phyloP scores from a whole-genome alignment of 352 stramenopile genomes.

The Globisporangium cederbergense region DNA sequence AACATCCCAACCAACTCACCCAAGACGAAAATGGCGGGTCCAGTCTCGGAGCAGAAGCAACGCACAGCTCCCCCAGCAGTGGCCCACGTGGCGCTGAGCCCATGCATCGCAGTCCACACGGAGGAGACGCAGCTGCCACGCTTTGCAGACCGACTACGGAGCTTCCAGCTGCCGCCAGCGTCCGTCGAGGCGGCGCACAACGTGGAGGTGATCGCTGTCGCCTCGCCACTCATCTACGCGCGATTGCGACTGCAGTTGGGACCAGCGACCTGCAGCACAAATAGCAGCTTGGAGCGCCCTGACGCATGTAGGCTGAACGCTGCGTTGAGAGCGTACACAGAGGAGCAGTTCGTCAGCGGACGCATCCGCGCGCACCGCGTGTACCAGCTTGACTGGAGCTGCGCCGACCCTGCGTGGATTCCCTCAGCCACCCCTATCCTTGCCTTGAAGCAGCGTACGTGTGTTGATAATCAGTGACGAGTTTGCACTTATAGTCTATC shows the following conservation, averaged over 20 bases:
- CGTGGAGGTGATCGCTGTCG: conserved; percentile 10
- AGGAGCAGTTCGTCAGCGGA: conserved; percentile 18
- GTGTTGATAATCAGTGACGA: neutral
- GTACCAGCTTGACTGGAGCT: conserved; percentile 46
- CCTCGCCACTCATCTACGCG: conserved; percentile 19
- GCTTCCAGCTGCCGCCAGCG: neutral
- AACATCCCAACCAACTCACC: neutral
- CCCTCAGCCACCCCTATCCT: conserved; percentile 5
- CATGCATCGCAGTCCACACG: conserved; percentile 27
- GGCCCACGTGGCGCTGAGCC: neutral
- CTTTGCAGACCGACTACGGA: conserved; percentile 17
- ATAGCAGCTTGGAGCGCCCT: neutral
- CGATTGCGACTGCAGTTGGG: neutral
- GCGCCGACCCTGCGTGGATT: conserved; percentile 44
- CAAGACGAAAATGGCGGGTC: neutral
- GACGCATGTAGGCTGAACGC: conserved; percentile 2
- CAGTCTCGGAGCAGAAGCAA: neutral
- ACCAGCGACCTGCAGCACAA: too few species aligned
- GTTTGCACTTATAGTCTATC: neutral
- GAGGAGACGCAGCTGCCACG: conserved; percentile 30
- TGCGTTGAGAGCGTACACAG: neutral
- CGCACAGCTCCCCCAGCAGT: neutral
- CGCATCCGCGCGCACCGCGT: conserved; percentile 49
- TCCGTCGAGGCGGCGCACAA: neutral
- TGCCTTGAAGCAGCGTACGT: conserved; percentile 8